Percentiles rank a stretch among this genome's conserved stretches.
Evolutionary conservation across 2,329 filamentous ascomycete species (phyloP).

Genomic region (Ophiostoma angusticollis): DNA sequence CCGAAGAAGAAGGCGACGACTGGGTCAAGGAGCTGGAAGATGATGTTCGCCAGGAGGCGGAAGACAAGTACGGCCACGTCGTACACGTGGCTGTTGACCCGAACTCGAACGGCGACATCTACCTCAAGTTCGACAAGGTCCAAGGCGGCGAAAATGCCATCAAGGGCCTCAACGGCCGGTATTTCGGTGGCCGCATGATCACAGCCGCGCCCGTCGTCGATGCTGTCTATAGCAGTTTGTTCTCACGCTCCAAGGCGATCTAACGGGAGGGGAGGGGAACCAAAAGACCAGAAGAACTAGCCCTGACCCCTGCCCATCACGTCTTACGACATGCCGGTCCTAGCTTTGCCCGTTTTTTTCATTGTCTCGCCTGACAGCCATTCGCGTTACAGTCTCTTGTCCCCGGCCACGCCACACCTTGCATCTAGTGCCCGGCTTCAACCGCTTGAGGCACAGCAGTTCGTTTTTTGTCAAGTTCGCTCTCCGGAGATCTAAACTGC

Average conservation of each 20-base stretch:
- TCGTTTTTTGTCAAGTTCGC: neutral
- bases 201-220: constrained; percentile 93
- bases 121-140: constrained; percentile 95
- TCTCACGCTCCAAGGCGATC: constrained; percentile 73
- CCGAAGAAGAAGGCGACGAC: constrained; percentile 74
- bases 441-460: neutral
- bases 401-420: too few species aligned
- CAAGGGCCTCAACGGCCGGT: constrained; percentile 92
- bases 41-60: constrained; percentile 85
- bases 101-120: constrained; percentile 91
- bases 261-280: constrained; percentile 22
- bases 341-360: too few species aligned
- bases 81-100: constrained; percentile 93
- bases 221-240: constrained; percentile 95
- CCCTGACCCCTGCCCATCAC: too few species aligned
- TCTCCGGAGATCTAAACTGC: neutral
- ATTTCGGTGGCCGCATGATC: constrained; percentile 86
- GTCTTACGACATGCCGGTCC: too few species aligned
- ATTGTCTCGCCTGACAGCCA: too few species aligned
- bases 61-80: constrained; percentile 90
- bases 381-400: too few species aligned
- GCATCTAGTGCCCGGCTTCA: too few species aligned
- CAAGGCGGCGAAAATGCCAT: constrained; percentile 94
- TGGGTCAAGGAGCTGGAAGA: constrained; percentile 93
- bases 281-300: constrained; percentile 39